A percentile compares a stretch with the other conserved stretches of the same genome.
These are phyloP conservation scores for Rhodotorula sp. DNA, from an alignment of 1,284 basidiomycete genomes.

Conservation along the genomic window DNA sequence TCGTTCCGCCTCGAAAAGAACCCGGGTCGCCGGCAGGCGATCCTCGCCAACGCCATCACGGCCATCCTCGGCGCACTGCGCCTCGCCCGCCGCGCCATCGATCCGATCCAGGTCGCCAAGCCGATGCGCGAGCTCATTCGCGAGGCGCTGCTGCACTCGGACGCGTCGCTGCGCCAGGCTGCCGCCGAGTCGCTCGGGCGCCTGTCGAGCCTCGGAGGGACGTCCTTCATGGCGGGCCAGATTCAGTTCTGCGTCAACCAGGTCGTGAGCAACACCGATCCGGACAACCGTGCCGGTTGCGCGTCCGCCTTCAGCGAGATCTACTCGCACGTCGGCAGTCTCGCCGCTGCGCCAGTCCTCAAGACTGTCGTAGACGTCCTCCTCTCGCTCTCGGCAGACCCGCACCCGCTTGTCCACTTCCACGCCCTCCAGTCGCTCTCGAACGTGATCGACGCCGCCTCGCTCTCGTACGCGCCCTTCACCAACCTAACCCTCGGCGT, in stretches of 20 bases:
- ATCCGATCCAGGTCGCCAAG: constrained; percentile 37
- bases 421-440: constrained; percentile 85
- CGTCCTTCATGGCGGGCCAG: constrained; percentile 79
- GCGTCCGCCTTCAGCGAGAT: constrained; percentile 92
- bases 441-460: constrained; percentile 86
- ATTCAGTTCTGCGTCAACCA: constrained; percentile 92
- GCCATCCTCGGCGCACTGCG: constrained; percentile 75
- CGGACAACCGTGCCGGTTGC: constrained; percentile 88
- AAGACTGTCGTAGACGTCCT: constrained; percentile 96
- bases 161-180: constrained; percentile 71
- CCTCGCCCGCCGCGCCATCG: constrained; percentile 25
- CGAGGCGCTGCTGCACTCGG: constrained; percentile 80
- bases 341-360: constrained; percentile 88
- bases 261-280: constrained; percentile 94
- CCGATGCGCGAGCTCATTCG: constrained; percentile 50
- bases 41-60: constrained; percentile 78
- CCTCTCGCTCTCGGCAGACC: constrained; percentile 92
- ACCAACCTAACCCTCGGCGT: constrained; percentile 86
- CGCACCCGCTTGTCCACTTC: constrained; percentile 94
- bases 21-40: constrained; percentile 81
- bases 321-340: constrained; percentile 86
- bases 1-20: constrained; percentile 86
- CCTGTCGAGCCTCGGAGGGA: constrained; percentile 79
- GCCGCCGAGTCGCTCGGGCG: constrained; percentile 91
- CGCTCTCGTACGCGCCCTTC: constrained; percentile 85